Evolutionary conservation across 2,329 filamentous ascomycete species (phyloP).

Genomic region (Aspergillus tanneri): DNA sequence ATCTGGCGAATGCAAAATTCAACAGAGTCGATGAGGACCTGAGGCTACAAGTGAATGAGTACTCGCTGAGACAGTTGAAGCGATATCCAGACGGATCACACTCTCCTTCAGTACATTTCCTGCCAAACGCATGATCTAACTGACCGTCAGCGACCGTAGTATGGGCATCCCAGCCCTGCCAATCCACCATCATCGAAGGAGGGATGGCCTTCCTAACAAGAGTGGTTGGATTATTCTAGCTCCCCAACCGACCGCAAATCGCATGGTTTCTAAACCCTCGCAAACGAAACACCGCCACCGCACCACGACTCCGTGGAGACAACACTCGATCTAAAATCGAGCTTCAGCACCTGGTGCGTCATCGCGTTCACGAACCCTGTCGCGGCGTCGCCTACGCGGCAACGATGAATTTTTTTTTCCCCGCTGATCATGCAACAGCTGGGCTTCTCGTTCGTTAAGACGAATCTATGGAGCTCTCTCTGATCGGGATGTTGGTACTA

Average conservation of each 20-base stretch:
- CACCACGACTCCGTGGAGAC: constrained; percentile 46
- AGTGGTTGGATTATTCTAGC: constrained; percentile 33
- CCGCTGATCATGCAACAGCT: constrained; percentile 49
- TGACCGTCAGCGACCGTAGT: constrained; percentile 38
- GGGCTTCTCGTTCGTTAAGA: constrained; percentile 47
- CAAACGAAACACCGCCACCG: constrained; percentile 43
- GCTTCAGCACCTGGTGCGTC: constrained; percentile 47
- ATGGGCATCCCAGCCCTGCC: constrained; percentile 42
- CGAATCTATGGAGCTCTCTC: constrained; percentile 49
- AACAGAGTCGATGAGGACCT: constrained; percentile 44
- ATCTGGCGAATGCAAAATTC: constrained; percentile 18
- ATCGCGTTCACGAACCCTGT: constrained; percentile 51
- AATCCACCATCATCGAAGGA: constrained; percentile 50
- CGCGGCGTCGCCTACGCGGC: constrained; percentile 51
- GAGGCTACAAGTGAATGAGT: constrained; percentile 36
- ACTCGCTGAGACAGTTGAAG: constrained; percentile 28
- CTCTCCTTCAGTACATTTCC: constrained; percentile 31
- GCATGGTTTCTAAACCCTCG: constrained; percentile 42
- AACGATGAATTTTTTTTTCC: constrained; percentile 51
- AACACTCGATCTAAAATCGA: constrained; percentile 42
- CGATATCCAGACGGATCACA: constrained; percentile 45
- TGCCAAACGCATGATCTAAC: constrained; percentile 25
- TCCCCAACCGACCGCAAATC: constrained; percentile 32
- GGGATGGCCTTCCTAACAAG: constrained; percentile 34
- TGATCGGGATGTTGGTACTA: constrained; percentile 48